A percentile compares a stretch with the other conserved stretches of the same genome.
Conservation (phyloP, 2,329 filamentous ascomycete species). For the Curvularia spicifera region DNA sequence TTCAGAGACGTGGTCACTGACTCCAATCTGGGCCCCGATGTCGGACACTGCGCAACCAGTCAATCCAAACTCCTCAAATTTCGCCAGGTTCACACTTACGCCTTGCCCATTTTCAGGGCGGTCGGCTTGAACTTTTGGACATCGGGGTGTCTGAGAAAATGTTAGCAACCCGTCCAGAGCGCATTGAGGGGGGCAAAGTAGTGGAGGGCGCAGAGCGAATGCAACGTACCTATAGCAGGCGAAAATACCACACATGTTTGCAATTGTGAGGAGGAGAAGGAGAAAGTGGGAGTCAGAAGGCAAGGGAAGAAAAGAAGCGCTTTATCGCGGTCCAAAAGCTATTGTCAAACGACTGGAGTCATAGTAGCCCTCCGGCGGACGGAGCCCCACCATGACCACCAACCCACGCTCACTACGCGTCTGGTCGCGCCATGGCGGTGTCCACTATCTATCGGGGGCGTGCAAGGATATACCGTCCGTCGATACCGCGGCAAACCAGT, state of each 20-base stretch:
- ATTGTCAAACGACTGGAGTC: slow-evolving; percentile 33
- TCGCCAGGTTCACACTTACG: slow-evolving; percentile 64
- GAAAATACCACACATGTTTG: slow-evolving; percentile 94
- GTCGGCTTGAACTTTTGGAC: slow-evolving; percentile 96
- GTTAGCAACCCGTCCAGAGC: background rate
- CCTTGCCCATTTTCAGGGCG: slow-evolving; percentile 90
- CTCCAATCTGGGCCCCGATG: slow-evolving; percentile 99
- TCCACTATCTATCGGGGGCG: slow-evolving; percentile 8
- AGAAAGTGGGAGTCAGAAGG: slow-evolving; percentile 13
- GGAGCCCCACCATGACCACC: slow-evolving; percentile 9
- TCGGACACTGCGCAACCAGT: slow-evolving; percentile 70
- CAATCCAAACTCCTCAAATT: slow-evolving; percentile 26
- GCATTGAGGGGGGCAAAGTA: slow-evolving; percentile 27
- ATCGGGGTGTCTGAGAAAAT: slow-evolving; percentile 73
- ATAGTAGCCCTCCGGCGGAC: slow-evolving; percentile 30
- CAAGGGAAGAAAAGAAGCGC: slow-evolving; percentile 7
- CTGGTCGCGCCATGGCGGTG: slow-evolving; percentile 5
- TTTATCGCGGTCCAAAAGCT: slow-evolving; percentile 25
- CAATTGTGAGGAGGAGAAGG: slow-evolving; percentile 16
- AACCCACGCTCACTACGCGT: slow-evolving; percentile 11
- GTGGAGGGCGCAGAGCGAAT: slow-evolving; percentile 23
- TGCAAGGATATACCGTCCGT: slow-evolving; percentile 8
- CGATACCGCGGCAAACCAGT: slow-evolving; percentile 14
- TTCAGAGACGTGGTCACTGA: slow-evolving; percentile 58
- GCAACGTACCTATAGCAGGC: slow-evolving; percentile 79